phyloP scores from a whole-genome alignment of 164 flowering plant species.

The Berberis vulgaris region DNA sequence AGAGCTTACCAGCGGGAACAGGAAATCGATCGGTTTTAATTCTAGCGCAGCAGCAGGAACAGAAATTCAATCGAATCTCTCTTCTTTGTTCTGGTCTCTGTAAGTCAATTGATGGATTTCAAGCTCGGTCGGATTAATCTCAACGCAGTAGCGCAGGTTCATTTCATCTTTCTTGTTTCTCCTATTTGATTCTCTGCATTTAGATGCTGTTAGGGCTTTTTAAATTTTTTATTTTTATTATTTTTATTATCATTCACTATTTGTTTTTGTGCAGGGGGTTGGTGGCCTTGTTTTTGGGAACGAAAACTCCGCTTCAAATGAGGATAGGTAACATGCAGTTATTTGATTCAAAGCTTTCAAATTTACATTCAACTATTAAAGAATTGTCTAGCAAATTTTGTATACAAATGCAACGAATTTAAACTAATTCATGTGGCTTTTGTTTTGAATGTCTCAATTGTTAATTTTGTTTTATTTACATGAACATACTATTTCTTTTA shows the following conservation, averaged over 20 bases:
- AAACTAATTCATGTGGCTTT: too few species aligned
- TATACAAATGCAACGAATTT: too few species aligned
- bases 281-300: conserved; percentile 85
- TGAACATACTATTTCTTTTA: background rate
- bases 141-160: conserved; percentile 27
- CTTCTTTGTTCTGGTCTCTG: too few species aligned
- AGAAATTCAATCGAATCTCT: too few species aligned
- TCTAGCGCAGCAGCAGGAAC: too few species aligned
- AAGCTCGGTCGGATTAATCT: conserved; percentile 28
- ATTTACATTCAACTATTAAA: too few species aligned
- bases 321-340: conserved; percentile 52
- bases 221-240: background rate
- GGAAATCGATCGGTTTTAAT: too few species aligned
- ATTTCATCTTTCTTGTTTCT: background rate
- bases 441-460: background rate
- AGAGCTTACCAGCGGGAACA: too few species aligned
- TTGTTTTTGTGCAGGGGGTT: conserved; percentile 53
- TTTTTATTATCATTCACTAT: background rate
- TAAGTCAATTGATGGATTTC: conserved; percentile 14
- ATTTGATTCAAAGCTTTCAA: background rate
- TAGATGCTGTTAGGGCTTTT: too few species aligned
- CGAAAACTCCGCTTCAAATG: conserved; percentile 62
- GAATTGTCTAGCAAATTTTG: too few species aligned
- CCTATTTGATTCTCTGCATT: too few species aligned
- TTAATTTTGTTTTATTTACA: background rate